A percentile compares a stretch with the other conserved stretches of the same genome.
Evolutionary conservation across 2,329 filamentous ascomycete genomes (phyloP).

Genomic region (Fusarium subglutinans): DNA sequence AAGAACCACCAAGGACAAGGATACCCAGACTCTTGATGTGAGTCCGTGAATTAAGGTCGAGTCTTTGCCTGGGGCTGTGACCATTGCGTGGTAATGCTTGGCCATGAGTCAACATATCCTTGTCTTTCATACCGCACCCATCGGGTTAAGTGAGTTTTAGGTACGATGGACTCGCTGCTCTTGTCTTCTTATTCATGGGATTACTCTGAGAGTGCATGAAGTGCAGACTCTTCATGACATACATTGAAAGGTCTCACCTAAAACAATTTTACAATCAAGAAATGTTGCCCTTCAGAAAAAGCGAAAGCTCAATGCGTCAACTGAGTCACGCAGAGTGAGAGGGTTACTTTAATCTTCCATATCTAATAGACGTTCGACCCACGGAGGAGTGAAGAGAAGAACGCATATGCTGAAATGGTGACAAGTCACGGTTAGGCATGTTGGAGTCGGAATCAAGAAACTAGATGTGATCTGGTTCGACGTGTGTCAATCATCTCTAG

Average conservation of each 20-base stretch:
- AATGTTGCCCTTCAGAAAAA: slow-evolving; percentile 60
- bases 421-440: slow-evolving; percentile 5
- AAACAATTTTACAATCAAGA: background rate
- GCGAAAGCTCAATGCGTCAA: slow-evolving; percentile 56
- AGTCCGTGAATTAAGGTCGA: background rate
- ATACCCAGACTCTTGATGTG: background rate
- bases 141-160: background rate
- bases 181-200: background rate
- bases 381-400: slow-evolving; percentile 58
- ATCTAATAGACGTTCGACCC: slow-evolving; percentile 64
- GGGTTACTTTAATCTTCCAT: slow-evolving; percentile 62
- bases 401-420: slow-evolving; percentile 65
- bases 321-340: slow-evolving; percentile 61
- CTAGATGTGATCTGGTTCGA: background rate
- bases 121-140: background rate
- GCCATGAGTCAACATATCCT: slow-evolving; percentile 2
- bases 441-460: background rate
- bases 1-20: background rate
- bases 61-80: background rate
- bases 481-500: background rate
- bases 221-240: background rate
- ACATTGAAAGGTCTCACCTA: background rate
- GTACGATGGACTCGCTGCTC: background rate
- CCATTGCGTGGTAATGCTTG: background rate
- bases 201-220: background rate